phyloP scores from a whole-genome alignment of 495 filamentous ascomycete species.

The Lepraria neglecta region DNA sequence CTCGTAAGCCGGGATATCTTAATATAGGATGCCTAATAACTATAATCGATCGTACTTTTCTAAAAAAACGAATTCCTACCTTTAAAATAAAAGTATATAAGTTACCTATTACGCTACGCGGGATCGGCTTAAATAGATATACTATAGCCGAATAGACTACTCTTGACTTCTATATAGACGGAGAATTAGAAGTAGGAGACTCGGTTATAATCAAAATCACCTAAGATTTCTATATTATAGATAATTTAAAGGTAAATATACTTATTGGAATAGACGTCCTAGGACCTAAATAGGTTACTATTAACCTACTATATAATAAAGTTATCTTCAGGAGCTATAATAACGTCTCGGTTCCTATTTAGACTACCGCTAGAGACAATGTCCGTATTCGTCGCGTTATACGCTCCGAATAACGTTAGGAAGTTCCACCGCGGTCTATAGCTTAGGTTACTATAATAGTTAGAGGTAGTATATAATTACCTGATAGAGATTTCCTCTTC shows the following conservation, averaged over 20 bases:
- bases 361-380: neutral
- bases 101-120: neutral
- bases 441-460: accelerated
- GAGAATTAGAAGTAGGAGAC: neutral
- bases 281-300: neutral
- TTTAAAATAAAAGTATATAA: neutral
- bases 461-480: neutral
- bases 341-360: neutral
- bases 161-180: conserved; percentile 9
- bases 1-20: neutral
- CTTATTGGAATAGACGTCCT: conserved; percentile 4
- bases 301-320: neutral
- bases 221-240: neutral
- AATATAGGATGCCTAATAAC: neutral
- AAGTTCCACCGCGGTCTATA: neutral
- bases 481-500: neutral
- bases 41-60: neutral
- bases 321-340: neutral
- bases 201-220: neutral
- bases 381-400: neutral
- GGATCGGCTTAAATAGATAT: neutral
- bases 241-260: conserved; percentile 6
- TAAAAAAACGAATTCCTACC: neutral
- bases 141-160: neutral
- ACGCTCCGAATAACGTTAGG: neutral